A percentile compares a stretch with the other conserved stretches of the same genome.
Conservation (phyloP, 768 basidiomycete genomes). For the Naganishia kalamii region DNA sequence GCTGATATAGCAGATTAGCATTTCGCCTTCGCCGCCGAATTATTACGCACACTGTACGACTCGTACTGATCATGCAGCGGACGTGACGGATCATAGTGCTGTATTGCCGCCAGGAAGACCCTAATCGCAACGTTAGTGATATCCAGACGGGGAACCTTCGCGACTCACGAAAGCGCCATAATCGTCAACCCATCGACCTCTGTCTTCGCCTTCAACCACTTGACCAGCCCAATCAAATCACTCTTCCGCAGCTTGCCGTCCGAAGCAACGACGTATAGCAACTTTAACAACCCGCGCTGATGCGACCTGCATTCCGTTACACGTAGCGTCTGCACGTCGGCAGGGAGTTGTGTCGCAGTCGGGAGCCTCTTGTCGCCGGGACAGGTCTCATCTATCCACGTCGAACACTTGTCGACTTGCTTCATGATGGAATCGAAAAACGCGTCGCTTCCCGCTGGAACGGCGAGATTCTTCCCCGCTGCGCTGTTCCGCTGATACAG, state of each 20-base stretch:
- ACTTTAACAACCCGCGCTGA: conserved; percentile 4
- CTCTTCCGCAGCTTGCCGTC: conserved; percentile 1
- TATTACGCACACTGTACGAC: background rate
- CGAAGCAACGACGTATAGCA: conserved; percentile 14
- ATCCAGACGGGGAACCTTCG: background rate
- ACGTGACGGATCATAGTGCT: conserved; percentile 12
- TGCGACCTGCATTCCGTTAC: conserved; percentile 4
- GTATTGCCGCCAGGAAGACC: conserved; percentile 18
- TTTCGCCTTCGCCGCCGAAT: background rate
- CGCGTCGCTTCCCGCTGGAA: background rate
- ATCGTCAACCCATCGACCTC: conserved; percentile 18
- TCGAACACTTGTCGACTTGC: conserved; percentile 1
- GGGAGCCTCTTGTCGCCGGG: conserved; percentile 11
- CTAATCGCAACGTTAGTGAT: background rate
- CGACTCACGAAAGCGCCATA: conserved; percentile 21
- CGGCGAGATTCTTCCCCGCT: no score
- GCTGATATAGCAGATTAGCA: background rate
- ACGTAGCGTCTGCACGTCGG: conserved; percentile 7
- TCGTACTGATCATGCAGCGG: conserved; percentile 8
- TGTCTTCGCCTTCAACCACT: conserved; percentile 18
- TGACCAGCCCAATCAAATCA: conserved; percentile 18
- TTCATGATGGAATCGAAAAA: conserved; percentile 13
- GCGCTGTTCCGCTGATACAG: background rate
- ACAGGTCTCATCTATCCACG: conserved; percentile 16
- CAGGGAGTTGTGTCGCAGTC: background rate